Evolutionary conservation across 768 basidiomycete genomes (phyloP), one percentile per base, ranked within the genome.

Genomic region (Rhodocollybia butyracea): DNA sequence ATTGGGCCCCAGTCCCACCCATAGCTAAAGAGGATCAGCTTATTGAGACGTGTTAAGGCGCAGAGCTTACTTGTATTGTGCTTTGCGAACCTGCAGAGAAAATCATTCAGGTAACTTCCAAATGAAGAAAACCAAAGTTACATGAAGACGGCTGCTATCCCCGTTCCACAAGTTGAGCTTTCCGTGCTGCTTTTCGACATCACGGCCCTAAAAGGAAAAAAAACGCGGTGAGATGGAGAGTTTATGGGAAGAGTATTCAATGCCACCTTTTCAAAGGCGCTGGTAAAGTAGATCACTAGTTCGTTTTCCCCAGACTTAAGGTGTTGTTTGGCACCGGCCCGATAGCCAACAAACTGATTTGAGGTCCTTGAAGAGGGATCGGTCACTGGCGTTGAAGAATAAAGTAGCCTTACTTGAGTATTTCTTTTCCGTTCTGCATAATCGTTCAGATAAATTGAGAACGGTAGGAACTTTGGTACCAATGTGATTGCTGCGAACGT

Each of bases 61-160:
- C 59, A 60, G 19, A 48, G 69, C 82, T 57, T 67, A 94, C 83
- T 91, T 89, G 75, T 94, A 97, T 65, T 94, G 91, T 1, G 94
- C 93, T 72, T 97, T 98, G 45, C 95, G 83, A 24, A 96, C 89
- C 66, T 95, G 90, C 30, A 97, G 74, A 42, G 26, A n/a, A 34
- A 5, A 43, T 17, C 10, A 10, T 30, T 41, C 40, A 21, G 19
- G 19, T 24, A 51, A 3, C 5, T 29, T 27, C 24, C 94, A 82
- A 22, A 95, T 31, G 30, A 19, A n/a, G 26, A 15, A 12, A 5
- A 17, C 24, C 6, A 32, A 31, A 22, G n/a, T n/a, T 36, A 50
- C 89, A 65, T 95, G 91, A 29, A 97, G 75, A 40, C 95, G 83
- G 63, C 89, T 91, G 0, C 90, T 85, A 66, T 96, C 92, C 8